A percentile compares a stretch with the other conserved stretches of the same genome.
Conservation (phyloP, 192 early-diverging fungal genomes). For the Entomortierella chlamydospora region DNA sequence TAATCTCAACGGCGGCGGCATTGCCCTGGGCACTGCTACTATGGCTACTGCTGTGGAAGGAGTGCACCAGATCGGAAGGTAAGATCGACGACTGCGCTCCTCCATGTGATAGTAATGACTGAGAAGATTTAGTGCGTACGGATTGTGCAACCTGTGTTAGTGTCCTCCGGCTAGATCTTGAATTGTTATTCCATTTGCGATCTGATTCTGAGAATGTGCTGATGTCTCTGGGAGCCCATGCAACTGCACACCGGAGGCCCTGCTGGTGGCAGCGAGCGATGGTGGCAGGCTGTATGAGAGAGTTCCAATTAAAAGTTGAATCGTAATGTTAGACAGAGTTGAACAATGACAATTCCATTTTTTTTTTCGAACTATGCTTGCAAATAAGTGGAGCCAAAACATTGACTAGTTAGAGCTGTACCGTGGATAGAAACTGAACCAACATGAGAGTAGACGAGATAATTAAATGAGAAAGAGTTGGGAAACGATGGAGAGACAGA, state of each 20-base stretch:
- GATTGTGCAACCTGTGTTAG: background rate
- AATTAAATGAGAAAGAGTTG: no score
- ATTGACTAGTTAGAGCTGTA: no score
- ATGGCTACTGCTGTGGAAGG: background rate
- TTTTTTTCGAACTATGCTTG: no score
- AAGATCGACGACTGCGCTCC: background rate
- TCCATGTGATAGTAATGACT: conserved; percentile 6
- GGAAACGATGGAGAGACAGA: no score
- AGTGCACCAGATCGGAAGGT: background rate
- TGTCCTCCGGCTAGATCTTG: background rate
- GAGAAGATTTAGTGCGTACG: background rate
- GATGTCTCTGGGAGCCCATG: conserved; percentile 30
- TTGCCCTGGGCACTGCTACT: background rate
- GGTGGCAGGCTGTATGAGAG: conserved; percentile 19
- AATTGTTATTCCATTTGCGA: background rate
- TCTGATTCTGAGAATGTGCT: background rate
- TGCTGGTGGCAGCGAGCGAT: conserved; percentile 36
- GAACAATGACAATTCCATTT: no score
- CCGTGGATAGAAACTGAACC: no score
- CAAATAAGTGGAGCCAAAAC: no score
- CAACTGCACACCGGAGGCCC: conserved; percentile 22
- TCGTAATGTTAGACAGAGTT: no score
- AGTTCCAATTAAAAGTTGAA: background rate
- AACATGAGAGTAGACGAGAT: no score
- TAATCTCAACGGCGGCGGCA: conserved; percentile 2